These are phyloP conservation scores for Leishmania turanica DNA, from an alignment of 208 protist species.

Conservation along the genomic window DNA sequence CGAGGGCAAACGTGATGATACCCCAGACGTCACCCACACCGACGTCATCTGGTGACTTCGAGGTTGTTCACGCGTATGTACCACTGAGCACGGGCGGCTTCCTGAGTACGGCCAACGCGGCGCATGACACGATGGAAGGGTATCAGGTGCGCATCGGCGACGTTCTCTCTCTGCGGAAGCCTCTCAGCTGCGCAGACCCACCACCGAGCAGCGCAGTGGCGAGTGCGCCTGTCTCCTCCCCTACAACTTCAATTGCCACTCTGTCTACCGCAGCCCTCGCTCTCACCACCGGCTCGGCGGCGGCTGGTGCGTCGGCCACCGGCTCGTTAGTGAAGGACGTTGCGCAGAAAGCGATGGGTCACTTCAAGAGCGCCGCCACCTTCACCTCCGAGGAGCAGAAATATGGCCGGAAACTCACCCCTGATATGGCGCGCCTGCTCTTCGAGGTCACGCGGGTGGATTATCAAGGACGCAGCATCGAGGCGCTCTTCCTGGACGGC, in stretches of 20 bases:
- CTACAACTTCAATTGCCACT: not conserved
- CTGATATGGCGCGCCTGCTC: slow-evolving; percentile 55
- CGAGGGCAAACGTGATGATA: not conserved
- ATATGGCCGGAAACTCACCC: slow-evolving; percentile 54
- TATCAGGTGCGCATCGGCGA: slow-evolving; percentile 43
- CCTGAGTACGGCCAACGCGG: slow-evolving; percentile 42
- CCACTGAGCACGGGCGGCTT: slow-evolving; percentile 83
- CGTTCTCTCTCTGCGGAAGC: slow-evolving; percentile 30
- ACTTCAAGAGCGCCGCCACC: slow-evolving; percentile 49
- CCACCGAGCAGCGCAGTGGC: not conserved
- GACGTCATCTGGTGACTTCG: slow-evolving; percentile 5
- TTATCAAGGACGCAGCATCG: slow-evolving; percentile 35
- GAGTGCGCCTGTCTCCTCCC: not conserved
- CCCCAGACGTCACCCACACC: not conserved
- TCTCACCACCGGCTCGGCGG: not conserved
- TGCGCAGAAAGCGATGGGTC: slow-evolving; percentile 8
- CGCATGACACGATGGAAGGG: slow-evolving; percentile 31
- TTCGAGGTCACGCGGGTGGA: slow-evolving; percentile 78
- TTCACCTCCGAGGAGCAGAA: slow-evolving; percentile 52
- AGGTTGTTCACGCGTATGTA: slow-evolving; percentile 70
- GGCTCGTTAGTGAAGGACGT: not conserved
- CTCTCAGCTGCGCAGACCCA: not conserved
- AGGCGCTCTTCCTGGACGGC: slow-evolving; percentile 76
- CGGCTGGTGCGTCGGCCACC: not conserved
- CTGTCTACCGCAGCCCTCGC: not conserved